A percentile compares a stretch with the other conserved stretches of the same genome.
Evolutionary conservation across 192 early-diverging fungal genomes (phyloP).

Genomic region (Chytriomyces hyalinus): DNA sequence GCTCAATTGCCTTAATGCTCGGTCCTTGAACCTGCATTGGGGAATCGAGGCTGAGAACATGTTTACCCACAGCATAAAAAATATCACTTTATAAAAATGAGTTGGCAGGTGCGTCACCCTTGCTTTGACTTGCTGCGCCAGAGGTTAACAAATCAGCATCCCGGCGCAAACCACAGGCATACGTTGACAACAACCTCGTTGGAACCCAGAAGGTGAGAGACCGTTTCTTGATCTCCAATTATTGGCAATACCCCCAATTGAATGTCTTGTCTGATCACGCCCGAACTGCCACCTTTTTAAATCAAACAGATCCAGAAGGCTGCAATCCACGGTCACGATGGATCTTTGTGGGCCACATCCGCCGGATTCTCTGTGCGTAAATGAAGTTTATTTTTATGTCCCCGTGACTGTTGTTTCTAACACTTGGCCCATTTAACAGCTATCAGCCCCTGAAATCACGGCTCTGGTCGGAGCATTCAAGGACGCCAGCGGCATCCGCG

Average conservation of each 20-base stretch:
- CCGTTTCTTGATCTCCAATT: background rate
- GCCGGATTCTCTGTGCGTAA: constrained; percentile 69
- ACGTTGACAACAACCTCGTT: constrained; percentile 82
- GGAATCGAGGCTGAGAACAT: background rate
- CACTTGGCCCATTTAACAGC: constrained; percentile 43
- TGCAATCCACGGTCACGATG: constrained; percentile 85
- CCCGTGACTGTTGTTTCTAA: background rate
- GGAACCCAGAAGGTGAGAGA: constrained; percentile 68
- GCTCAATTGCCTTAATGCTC: no score
- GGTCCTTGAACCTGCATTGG: no score
- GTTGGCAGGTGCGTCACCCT: constrained; percentile 34
- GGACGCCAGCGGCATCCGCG: constrained; percentile 58
- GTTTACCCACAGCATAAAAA: background rate
- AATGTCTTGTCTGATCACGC: background rate
- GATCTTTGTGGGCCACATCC: constrained; percentile 81
- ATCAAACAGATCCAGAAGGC: constrained; percentile 55
- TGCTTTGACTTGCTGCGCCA: background rate
- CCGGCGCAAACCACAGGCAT: constrained; percentile 69
- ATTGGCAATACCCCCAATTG: background rate
- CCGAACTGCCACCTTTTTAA: background rate
- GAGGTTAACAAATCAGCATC: background rate
- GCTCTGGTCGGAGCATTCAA: constrained; percentile 67
- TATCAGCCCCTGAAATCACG: constrained; percentile 60
- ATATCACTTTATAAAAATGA: constrained; percentile 19
- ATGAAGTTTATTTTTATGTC: background rate